Conservation (phyloP, 306 rosid species). For the Sphenostylis stenocarpa region DNA sequence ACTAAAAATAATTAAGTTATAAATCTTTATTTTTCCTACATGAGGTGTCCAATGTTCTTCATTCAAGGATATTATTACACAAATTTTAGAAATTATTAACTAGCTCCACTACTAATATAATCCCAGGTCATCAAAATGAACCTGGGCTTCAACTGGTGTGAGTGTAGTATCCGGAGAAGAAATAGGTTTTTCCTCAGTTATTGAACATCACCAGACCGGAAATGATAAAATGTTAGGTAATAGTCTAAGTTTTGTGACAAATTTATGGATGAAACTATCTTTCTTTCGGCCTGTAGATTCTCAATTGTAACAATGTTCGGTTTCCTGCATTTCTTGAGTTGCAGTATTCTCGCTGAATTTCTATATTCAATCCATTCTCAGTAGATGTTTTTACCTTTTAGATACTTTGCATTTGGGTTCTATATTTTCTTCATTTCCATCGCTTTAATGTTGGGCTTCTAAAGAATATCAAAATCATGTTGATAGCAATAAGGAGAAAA, state of each 20-base stretch:
- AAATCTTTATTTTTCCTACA: neutral
- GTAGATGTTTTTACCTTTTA: neutral
- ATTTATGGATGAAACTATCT: neutral
- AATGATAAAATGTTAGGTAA: neutral
- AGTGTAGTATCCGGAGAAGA: neutral
- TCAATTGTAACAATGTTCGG: neutral
- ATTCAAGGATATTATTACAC: neutral
- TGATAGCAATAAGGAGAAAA: too few species aligned
- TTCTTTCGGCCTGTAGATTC: neutral
- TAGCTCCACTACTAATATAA: neutral
- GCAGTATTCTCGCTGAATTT: neutral
- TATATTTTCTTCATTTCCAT: neutral
- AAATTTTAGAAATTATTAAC: neutral
- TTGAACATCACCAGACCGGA: neutral
- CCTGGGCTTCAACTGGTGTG: neutral
- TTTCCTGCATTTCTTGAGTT: neutral
- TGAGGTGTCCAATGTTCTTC: neutral
- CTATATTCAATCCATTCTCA: neutral
- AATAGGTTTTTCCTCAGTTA: neutral
- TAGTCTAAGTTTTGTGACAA: neutral
- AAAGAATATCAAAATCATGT: too few species aligned
- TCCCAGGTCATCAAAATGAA: neutral
- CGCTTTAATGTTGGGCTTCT: neutral
- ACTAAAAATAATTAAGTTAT: too few species aligned
- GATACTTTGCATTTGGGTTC: neutral